phyloP scores from a whole-genome alignment of 106 monocot genomes.

The Allium fistulosum region DNA sequence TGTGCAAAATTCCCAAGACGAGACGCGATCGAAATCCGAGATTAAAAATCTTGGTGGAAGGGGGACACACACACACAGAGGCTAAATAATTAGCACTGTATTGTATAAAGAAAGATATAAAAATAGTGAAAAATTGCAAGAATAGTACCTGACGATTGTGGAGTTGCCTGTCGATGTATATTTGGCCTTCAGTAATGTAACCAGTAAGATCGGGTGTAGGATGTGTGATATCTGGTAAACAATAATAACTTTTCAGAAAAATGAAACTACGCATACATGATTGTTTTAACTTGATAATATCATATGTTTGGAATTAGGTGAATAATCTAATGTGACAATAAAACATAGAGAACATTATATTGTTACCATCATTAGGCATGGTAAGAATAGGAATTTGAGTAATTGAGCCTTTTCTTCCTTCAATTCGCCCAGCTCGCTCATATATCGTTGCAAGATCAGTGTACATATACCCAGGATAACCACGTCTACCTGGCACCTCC shows the following conservation, averaged over 20 bases:
- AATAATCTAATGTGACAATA: too few relatives aligned
- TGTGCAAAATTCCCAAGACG: too few relatives aligned
- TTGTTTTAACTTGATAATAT: too few relatives aligned
- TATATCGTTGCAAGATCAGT: conserved; percentile 99
- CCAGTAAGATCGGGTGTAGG: conserved; percentile 99
- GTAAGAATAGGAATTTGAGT: conserved; percentile 97
- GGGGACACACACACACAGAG: too few relatives aligned
- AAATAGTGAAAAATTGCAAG: too few relatives aligned
- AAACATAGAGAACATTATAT: neutral
- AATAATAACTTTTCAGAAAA: neutral
- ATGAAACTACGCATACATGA: too few relatives aligned
- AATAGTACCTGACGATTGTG: conserved; percentile 81
- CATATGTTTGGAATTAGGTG: too few relatives aligned
- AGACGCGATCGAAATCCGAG: too few relatives aligned
- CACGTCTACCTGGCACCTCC: conserved; percentile 98
- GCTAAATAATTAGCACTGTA: too few relatives aligned
- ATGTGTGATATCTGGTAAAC: conserved; percentile 87
- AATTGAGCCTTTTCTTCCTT: conserved; percentile 98
- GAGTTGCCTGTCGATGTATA: conserved; percentile 96
- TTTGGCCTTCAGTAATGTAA: conserved; percentile 99
- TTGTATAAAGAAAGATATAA: too few relatives aligned
- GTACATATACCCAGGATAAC: conserved; percentile 99
- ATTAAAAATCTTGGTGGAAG: too few relatives aligned
- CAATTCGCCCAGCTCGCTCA: conserved; percentile 98
- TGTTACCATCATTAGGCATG: conserved; percentile 98